Evolutionary conservation across 768 basidiomycete species (phyloP), one percentile per base, ranked within the genome.

Genomic region (Tephrocybe rancida): DNA sequence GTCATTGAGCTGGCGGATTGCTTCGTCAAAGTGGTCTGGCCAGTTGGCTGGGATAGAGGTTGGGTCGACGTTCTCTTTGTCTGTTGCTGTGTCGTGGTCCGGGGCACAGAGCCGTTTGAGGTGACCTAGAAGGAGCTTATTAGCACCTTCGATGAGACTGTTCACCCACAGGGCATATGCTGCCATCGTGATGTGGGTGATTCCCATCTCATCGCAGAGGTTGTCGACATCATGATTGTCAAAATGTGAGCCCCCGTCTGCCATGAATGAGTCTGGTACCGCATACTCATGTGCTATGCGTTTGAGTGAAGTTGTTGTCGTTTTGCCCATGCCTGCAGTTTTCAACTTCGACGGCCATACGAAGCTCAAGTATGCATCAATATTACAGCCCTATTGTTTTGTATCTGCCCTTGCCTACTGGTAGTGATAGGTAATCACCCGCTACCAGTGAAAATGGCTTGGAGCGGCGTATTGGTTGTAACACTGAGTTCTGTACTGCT

Each of bases 151-250:
- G 0, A 72, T 61, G 0, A 74, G 58, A 0, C 74, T 68, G 44
- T 75, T 76, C 9, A 75, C 56, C 75, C 74, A 77, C 3, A 73
- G 75, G 9, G 73, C 61, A 44, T 77, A 77, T 1, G 70, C 69
- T 2, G 61, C 48, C 25, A 61, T 47, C 1, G 61, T 62, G 0
- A 8, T 37, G 9, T 9, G 7, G 6, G 9, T 9, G 35, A 8
- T 9, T 37, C 62, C 56, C 8, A 55, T 22, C 16, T 44, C 16
- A 1, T 57, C 51, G 51, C 74, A 79, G 46, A 60, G 56, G 2
- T 50, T 61, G 0, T 32, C 2, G 0, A 78, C 66, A 2, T 71
- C 70, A 2, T 60, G 24, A 56, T 69, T 71, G 25, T 71, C 60
- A 53, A 77, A 78, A 13, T 52, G 44, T 5, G 25, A 14, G 18